phyloP scores from a whole-genome alignment of 2,329 filamentous ascomycete species.

The Cytospora mali region DNA sequence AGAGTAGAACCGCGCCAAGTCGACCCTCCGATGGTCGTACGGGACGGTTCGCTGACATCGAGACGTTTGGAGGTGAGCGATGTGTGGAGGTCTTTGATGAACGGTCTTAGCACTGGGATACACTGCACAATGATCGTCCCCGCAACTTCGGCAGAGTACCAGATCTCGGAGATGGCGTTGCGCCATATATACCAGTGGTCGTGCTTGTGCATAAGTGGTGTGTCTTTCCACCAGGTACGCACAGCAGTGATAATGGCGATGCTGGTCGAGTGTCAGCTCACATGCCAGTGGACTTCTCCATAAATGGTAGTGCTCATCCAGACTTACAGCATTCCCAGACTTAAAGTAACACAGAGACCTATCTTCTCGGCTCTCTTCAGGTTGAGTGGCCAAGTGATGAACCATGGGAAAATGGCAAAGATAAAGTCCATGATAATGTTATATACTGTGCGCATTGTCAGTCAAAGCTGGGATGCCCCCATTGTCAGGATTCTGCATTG shows the following conservation, averaged over 20 bases:
- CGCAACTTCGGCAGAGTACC: constrained; percentile 54
- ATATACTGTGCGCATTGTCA: constrained; percentile 43
- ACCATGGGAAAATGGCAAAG: constrained; percentile 53
- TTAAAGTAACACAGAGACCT: constrained; percentile 53
- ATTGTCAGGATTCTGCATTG: background rate
- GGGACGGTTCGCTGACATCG: constrained; percentile 19
- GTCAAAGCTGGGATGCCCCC: background rate
- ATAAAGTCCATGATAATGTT: constrained; percentile 58
- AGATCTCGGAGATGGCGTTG: constrained; percentile 49
- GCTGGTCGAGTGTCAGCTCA: constrained; percentile 28
- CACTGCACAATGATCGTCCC: constrained; percentile 59
- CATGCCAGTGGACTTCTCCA: background rate
- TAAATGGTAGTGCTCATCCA: background rate
- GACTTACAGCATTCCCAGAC: constrained; percentile 49
- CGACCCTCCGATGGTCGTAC: background rate
- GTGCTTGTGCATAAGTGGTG: constrained; percentile 43
- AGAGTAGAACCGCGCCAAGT: constrained; percentile 26
- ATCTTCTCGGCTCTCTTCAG: constrained; percentile 53
- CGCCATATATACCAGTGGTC: constrained; percentile 46
- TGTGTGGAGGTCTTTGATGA: constrained; percentile 46
- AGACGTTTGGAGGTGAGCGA: constrained; percentile 39
- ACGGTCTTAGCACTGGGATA: constrained; percentile 53
- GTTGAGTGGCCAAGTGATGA: constrained; percentile 50
- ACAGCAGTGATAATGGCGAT: constrained; percentile 52
- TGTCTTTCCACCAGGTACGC: constrained; percentile 52